Base-by-base conservation (phyloP, 2,329 filamentous ascomycete genomes). In the Nemania sp. region DNA sequence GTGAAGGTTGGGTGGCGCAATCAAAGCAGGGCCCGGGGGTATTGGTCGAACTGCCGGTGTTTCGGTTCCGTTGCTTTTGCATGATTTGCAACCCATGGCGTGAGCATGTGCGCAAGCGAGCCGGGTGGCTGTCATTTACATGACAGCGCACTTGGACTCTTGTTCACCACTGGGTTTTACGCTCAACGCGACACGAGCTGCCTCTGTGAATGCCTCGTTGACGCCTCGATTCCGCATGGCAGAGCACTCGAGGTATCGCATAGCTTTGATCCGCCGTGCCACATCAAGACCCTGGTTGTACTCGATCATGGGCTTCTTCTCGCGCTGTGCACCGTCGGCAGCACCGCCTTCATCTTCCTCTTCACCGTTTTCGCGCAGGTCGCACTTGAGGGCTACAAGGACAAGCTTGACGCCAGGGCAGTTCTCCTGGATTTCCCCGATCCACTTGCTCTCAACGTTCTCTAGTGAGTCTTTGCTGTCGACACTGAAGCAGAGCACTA, bases 391-490 rank as follows among this genome's bases (percentile, higher is more conserved):
- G 26, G 96, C 96, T 4, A 98, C 94, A 7, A 99, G 87, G 20
- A 99, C 96, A 53, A 99, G 89, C 81, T 97, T 97, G 71, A 98
- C 96, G 66, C 92, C 93, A 1, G 94, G 93, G 82, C 96, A 98
- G 83, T 99, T 98, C 82, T 99, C 96, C 70, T 94, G 93, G 73
- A 99, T 99, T 82, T 99, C 96, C 70, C 93, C 92, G 5, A 98
- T 93, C 96, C 96, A 99, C 83, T 99, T 99, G 75, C 93, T 95
- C 81, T 97, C 94, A 69, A 99, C 94, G 87, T 99, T 99, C 81
- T 99, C 96, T 69, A 99, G 89, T 2, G 94, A 98, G 81, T 98
- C 94, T 74, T 92, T 93, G 79, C 93, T 97, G 82, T 99, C 96
- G 79, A 98, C 93, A 76, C 93, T 96, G 83, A 98, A 99, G 85